A percentile compares a stretch with the other conserved stretches of the same genome.
These are phyloP conservation scores for Suhomyces atakaporum DNA, from an alignment of 1,139 yeast species.

Conservation along the genomic window DNA sequence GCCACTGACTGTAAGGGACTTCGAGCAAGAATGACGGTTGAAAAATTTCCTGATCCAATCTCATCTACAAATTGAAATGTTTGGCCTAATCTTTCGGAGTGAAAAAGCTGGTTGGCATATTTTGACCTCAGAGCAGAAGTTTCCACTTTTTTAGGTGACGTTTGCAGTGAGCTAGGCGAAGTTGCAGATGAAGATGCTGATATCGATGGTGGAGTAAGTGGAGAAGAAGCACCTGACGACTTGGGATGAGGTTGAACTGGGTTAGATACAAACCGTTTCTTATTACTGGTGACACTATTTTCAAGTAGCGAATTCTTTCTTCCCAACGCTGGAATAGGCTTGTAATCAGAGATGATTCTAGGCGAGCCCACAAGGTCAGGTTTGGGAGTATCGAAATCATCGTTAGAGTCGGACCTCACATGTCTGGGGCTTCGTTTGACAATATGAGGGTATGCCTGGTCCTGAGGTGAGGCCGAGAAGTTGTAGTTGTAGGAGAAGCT, in stretches of 20 bases:
- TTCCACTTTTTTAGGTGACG: constrained; percentile 5
- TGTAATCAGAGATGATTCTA: constrained; percentile 39
- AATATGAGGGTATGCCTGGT: constrained; percentile 3
- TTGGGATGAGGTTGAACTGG: constrained; percentile 17
- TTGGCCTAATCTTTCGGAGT: constrained; percentile 17
- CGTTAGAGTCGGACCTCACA: constrained; percentile 1
- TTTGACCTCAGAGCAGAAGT: constrained; percentile 9
- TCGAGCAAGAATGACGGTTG: constrained; percentile 52
- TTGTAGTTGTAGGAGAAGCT: constrained; percentile 12
- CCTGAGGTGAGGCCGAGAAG: constrained; percentile 5
- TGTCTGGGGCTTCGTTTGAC: constrained; percentile 8
- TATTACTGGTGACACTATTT: constrained; percentile 12
- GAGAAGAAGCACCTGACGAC: constrained; percentile 8
- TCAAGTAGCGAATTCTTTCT: constrained; percentile 24
- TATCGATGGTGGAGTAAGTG: constrained; percentile 10
- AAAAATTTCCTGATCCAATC: constrained; percentile 62
- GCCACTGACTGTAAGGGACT: constrained; percentile 31
- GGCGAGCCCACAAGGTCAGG: constrained; percentile 5
- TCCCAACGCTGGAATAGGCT: constrained; percentile 27
- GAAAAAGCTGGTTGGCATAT: constrained; percentile 15
- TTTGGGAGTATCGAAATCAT: constrained; percentile 1
- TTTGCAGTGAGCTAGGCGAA: constrained; percentile 11
- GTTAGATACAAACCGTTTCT: constrained; percentile 26
- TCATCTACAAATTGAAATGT: constrained; percentile 28
- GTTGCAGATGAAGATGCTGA: constrained; percentile 15